Conservation (phyloP, 164 flowering plant species). For the Protea cynaroides region DNA sequence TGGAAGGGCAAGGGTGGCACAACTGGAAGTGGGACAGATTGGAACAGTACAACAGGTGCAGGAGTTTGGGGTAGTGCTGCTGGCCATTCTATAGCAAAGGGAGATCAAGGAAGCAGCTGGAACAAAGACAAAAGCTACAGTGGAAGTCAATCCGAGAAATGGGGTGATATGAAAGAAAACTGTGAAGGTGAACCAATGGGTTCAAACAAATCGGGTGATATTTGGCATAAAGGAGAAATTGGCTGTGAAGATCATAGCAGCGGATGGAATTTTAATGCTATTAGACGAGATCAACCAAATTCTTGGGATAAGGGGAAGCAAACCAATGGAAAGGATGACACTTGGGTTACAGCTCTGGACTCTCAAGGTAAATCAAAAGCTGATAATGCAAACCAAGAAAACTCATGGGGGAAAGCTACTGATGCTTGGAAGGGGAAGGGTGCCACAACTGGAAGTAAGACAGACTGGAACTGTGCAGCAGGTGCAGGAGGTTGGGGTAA, state of each 20-base stretch:
- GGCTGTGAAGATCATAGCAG: neutral
- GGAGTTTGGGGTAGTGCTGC: neutral
- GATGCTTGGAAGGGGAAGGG: slow-evolving; percentile 17
- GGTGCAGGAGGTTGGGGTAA: no score
- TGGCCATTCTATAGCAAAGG: no score
- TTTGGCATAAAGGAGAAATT: slow-evolving; percentile 15
- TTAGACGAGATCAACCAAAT: slow-evolving; percentile 6
- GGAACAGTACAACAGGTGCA: slow-evolving; percentile 20
- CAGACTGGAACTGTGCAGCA: slow-evolving; percentile 20
- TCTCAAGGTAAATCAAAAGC: slow-evolving; percentile 1
- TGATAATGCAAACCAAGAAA: slow-evolving; percentile 12
- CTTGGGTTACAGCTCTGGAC: slow-evolving; percentile 24
- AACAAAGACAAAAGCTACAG: no score
- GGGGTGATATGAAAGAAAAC: slow-evolving; percentile 7
- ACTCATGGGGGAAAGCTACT: slow-evolving; percentile 30
- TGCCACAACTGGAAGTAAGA: slow-evolving; percentile 18
- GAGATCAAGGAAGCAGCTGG: no score
- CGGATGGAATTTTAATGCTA: slow-evolving; percentile 11
- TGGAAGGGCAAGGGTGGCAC: slow-evolving; percentile 16
- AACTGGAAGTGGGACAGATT: slow-evolving; percentile 16
- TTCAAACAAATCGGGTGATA: no score
- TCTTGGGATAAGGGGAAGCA: slow-evolving; percentile 27
- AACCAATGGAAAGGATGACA: slow-evolving; percentile 9
- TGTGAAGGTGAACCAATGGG: no score
- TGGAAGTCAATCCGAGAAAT: slow-evolving; percentile 7